A percentile compares a stretch with the other conserved stretches of the same genome.
phyloP scores from a whole-genome alignment of 1,284 basidiomycete genomes.

The Rhodotorula glutinis region DNA sequence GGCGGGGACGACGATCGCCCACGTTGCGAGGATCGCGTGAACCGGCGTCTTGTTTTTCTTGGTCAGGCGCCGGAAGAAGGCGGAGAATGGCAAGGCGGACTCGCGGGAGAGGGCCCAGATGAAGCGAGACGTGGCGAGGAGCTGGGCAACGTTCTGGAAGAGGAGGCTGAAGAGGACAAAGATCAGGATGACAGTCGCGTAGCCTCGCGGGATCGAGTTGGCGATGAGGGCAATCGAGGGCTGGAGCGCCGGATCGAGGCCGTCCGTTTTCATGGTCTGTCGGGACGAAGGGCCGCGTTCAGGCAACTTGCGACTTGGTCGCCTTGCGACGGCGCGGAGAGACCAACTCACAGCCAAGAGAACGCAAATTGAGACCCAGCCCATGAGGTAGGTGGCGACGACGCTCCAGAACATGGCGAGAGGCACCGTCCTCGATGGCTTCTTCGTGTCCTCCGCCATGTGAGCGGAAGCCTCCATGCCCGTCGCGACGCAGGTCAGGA shows the following conservation, averaged over 20 bases:
- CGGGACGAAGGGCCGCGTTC: not conserved
- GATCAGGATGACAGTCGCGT: constrained; percentile 32
- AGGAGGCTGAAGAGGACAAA: constrained; percentile 40
- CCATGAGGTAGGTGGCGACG: constrained; percentile 38
- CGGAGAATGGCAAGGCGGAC: constrained; percentile 41
- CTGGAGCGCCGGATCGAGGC: constrained; percentile 23
- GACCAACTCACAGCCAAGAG: constrained; percentile 25
- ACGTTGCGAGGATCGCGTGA: constrained; percentile 39
- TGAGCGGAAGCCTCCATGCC: constrained; percentile 42
- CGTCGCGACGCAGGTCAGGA: constrained; percentile 41
- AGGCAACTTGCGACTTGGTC: not conserved
- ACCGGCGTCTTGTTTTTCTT: constrained; percentile 30
- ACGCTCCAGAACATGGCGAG: constrained; percentile 43
- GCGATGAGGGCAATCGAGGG: constrained; percentile 34
- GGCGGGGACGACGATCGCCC: constrained; percentile 31
- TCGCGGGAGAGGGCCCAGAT: constrained; percentile 43
- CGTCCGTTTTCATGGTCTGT: constrained; percentile 26
- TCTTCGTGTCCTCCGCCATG: constrained; percentile 43
- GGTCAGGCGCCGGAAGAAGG: constrained; percentile 38
- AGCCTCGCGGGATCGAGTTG: constrained; percentile 31
- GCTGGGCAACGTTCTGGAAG: constrained; percentile 42
- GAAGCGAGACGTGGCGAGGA: constrained; percentile 42
- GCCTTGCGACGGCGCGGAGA: too few relatives aligned
- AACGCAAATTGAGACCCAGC: constrained; percentile 41
- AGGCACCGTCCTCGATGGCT: constrained; percentile 41